These are phyloP conservation scores for Aspergillus felis DNA, from an alignment of 2,329 filamentous ascomycete genomes.

Conservation along the genomic window DNA sequence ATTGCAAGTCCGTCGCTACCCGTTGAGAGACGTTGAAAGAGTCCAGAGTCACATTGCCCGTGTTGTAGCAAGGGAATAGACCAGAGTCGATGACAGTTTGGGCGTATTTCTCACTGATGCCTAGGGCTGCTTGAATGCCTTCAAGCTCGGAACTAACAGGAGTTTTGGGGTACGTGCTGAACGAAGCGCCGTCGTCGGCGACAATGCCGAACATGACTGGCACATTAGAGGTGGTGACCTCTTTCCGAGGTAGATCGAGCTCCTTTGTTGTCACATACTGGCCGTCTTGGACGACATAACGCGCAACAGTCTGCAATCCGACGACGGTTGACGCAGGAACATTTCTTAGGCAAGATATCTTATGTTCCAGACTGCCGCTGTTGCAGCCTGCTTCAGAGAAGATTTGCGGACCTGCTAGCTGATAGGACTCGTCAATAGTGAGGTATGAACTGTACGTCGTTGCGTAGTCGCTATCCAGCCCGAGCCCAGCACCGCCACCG, in stretches of 20 bases:
- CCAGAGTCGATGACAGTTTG: conserved; percentile 42
- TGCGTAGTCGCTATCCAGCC: conserved; percentile 53
- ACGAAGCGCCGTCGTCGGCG: conserved; percentile 54
- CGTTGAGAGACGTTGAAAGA: conserved; percentile 54
- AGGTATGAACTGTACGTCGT: conserved; percentile 55
- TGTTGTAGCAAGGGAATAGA: conserved; percentile 49
- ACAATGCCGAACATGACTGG: conserved; percentile 55
- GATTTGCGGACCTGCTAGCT: conserved; percentile 46
- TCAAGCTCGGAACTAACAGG: conserved; percentile 40
- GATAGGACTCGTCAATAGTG: conserved; percentile 52
- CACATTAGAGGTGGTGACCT: conserved; percentile 46
- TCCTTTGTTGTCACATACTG: conserved; percentile 51
- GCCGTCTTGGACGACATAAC: conserved; percentile 58
- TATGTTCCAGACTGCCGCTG: conserved; percentile 39
- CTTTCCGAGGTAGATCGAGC: conserved; percentile 43
- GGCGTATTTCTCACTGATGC: conserved; percentile 42
- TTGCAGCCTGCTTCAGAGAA: conserved; percentile 52
- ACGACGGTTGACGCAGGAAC: conserved; percentile 31
- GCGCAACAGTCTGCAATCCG: conserved; percentile 14
- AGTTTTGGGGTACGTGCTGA: conserved; percentile 47
- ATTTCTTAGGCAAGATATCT: conserved; percentile 52
- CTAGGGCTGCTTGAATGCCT: conserved; percentile 44
- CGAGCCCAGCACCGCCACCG: conserved; percentile 53
- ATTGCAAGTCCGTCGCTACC: conserved; percentile 55
- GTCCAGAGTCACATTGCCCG: conserved; percentile 50